A percentile compares a stretch with the other conserved stretches of the same genome.
phyloP scores from a whole-genome alignment of 2,329 filamentous ascomycete species.

The Phoma herbarum region DNA sequence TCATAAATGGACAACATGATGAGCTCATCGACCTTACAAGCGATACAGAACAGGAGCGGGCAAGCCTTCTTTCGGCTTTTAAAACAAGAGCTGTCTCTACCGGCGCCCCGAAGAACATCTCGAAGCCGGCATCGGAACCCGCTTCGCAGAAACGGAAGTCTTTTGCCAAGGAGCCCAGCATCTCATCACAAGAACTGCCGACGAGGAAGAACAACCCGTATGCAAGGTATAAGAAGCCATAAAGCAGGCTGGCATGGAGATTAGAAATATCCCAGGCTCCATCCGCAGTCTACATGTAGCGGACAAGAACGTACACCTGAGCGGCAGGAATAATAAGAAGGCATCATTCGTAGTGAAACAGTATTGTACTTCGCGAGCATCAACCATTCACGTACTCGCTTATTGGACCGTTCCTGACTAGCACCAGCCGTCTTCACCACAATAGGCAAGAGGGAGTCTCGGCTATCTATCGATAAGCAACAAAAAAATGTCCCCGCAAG shows the following conservation, averaged over 20 bases:
- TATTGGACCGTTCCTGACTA: background rate
- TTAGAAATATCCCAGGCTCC: background rate
- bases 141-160: background rate
- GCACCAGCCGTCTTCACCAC: background rate
- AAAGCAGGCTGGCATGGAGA: background rate
- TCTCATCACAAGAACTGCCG: background rate
- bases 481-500: slow-evolving; percentile 15
- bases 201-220: slow-evolving; percentile 5
- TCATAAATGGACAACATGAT: background rate
- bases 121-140: background rate
- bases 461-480: slow-evolving; percentile 30
- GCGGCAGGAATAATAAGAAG: background rate
- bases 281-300: background rate
- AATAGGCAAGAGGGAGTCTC: slow-evolving; percentile 23
- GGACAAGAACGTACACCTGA: background rate
- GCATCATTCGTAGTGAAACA: background rate
- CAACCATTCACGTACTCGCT: no score
- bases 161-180: background rate
- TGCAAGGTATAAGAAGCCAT: background rate
- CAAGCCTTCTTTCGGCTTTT: slow-evolving; percentile 26
- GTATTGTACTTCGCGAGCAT: background rate
- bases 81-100: slow-evolving; percentile 6
- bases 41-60: slow-evolving; percentile 27
- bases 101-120: background rate
- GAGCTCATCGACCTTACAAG: slow-evolving; percentile 29